Evolutionary conservation across 2,329 filamentous ascomycete species (phyloP).

Genomic region (Epichloe gansuensis): DNA sequence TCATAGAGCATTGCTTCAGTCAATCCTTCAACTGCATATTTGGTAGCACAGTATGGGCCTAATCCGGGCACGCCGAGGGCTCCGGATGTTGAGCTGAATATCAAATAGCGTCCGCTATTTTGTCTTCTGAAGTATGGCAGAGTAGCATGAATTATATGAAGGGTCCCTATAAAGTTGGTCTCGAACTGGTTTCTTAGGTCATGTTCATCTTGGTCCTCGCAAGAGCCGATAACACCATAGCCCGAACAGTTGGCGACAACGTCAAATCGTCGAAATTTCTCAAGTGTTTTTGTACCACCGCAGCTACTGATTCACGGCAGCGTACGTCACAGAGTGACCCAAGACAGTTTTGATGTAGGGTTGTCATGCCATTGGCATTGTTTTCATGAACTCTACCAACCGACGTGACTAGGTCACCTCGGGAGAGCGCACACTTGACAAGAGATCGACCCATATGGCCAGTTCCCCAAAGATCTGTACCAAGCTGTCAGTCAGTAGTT

Average conservation of each 20-base stretch:
- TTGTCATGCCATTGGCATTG: conserved; percentile 57
- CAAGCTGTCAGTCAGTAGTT: conserved; percentile 1
- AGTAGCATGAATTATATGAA: conserved; percentile 84
- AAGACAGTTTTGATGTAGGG: conserved; percentile 60
- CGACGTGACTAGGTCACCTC: conserved; percentile 73
- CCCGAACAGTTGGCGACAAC: conserved; percentile 89
- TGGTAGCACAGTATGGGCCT: conserved; percentile 91
- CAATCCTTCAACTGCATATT: conserved; percentile 90
- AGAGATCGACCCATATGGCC: conserved; percentile 91
- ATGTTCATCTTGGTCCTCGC: conserved; percentile 92
- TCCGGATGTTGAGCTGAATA: conserved; percentile 87
- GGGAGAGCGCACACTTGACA: conserved; percentile 66
- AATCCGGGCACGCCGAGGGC: conserved; percentile 88
- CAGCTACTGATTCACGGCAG: conserved; percentile 62
- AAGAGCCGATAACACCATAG: conserved; percentile 89
- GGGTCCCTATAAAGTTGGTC: conserved; percentile 91
- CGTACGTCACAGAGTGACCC: conserved; percentile 85
- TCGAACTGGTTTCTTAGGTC: conserved; percentile 94
- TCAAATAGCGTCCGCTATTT: conserved; percentile 69
- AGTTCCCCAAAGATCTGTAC: conserved; percentile 83
- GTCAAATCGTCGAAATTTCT: conserved; percentile 71
- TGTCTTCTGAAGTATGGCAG: conserved; percentile 78
- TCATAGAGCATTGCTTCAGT: conserved; percentile 97
- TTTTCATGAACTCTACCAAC: conserved; percentile 78
- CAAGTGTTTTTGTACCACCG: conserved; percentile 58